Evolutionary conservation across 2,329 filamentous ascomycete genomes (phyloP).

Genomic region (Calonectria pseudoreteaudii): DNA sequence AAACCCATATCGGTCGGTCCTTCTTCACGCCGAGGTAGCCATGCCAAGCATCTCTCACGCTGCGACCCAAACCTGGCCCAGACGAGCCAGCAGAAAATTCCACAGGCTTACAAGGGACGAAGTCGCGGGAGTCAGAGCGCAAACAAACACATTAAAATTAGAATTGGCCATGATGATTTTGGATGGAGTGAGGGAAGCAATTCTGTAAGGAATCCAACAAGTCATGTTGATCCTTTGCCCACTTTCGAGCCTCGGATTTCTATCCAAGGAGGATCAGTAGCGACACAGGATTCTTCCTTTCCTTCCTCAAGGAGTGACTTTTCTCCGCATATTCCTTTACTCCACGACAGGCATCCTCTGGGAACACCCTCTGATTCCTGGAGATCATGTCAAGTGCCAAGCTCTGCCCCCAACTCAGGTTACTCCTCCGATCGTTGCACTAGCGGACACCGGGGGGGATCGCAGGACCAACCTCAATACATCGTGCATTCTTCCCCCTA

Average conservation of each 20-base stretch:
- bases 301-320: background rate
- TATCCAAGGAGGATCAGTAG: background rate
- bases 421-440: background rate
- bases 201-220: conserved; percentile 38
- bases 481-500: conserved; percentile 28
- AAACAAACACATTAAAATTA: conserved; percentile 36
- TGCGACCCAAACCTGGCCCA: background rate
- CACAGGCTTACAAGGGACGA: background rate
- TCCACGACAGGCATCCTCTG: background rate
- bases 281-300: background rate
- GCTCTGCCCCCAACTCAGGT: background rate
- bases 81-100: background rate
- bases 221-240: conserved; percentile 1
- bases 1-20: conserved; percentile 43
- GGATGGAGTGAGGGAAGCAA: conserved; percentile 45
- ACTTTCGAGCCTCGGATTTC: conserved; percentile 1
- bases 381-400: background rate
- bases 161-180: conserved; percentile 44
- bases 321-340: background rate
- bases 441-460: background rate
- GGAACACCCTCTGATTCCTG: background rate
- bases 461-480: conserved; percentile 25
- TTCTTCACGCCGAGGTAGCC: conserved; percentile 6
- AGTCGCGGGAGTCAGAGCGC: too few relatives aligned
- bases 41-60: background rate